Percentiles rank a stretch among this genome's conserved stretches.
Evolutionary conservation across 257 asterid species (phyloP).

Genomic region (Ophiorrhiza pumila): DNA sequence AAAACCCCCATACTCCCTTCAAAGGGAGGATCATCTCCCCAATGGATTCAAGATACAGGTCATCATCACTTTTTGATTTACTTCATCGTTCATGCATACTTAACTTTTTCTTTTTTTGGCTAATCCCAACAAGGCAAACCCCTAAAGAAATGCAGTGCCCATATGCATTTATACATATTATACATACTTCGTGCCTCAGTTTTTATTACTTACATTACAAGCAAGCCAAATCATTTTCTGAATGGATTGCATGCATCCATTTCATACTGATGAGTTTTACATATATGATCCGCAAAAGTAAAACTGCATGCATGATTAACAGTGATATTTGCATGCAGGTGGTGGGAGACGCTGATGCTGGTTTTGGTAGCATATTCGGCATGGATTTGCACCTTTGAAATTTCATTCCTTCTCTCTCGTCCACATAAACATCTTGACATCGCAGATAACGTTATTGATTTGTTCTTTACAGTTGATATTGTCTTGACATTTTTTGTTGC

Average conservation of each 20-base stretch:
- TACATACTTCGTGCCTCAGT: no score
- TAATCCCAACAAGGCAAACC: no score
- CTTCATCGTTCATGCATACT: background rate
- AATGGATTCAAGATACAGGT: constrained; percentile 79
- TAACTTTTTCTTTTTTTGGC: no score
- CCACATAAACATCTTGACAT: constrained; percentile 37
- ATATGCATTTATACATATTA: no score
- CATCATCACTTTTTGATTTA: background rate
- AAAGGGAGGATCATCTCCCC: constrained; percentile 57
- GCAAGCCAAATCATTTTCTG: no score
- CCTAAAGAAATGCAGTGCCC: no score
- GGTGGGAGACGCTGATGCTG: constrained; percentile 85
- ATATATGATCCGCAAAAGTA: background rate
- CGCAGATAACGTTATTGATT: constrained; percentile 55
- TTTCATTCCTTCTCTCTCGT: constrained; percentile 50
- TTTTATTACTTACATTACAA: no score
- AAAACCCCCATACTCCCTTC: constrained; percentile 9
- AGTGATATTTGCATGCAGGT: constrained; percentile 51
- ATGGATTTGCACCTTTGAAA: constrained; percentile 81
- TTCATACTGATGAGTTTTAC: constrained; percentile 15
- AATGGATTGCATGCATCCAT: background rate
- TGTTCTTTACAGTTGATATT: constrained; percentile 67
- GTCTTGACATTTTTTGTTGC: constrained; percentile 77
- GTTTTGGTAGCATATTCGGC: constrained; percentile 67
- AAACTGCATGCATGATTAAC: background rate